A percentile compares a stretch with the other conserved stretches of the same genome.
Evolutionary conservation across 805 yeast species (phyloP).

Genomic region (Wickerhamomyces queroliae): DNA sequence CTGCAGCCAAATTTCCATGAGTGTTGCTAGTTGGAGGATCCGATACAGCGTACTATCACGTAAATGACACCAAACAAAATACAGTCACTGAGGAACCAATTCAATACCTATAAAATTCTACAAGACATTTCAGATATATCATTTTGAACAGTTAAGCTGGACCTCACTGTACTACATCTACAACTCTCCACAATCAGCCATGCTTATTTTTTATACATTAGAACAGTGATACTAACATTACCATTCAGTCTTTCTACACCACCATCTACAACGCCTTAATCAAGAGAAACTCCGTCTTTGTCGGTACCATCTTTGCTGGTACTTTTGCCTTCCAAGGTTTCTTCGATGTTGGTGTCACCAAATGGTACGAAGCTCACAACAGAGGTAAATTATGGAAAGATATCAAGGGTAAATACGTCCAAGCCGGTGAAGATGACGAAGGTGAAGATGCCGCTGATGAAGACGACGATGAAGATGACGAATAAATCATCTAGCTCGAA

Average conservation of each 20-base stretch:
- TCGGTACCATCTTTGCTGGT: conserved; percentile 73
- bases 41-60: no score
- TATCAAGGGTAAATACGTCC: conserved; percentile 52
- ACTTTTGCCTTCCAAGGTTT: conserved; percentile 83
- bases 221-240: conserved; percentile 6
- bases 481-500: conserved; percentile 27
- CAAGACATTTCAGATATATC: no score
- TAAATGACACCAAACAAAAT: no score
- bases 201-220: background rate
- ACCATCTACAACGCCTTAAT: conserved; percentile 59
- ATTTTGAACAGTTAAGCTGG: no score
- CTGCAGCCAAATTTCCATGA: no score
- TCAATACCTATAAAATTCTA: no score
- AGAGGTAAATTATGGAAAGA: conserved; percentile 85
- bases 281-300: conserved; percentile 89
- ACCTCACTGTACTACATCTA: no score
- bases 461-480: conserved; percentile 51
- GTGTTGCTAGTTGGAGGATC: no score
- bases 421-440: conserved; percentile 59
- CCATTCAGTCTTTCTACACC: conserved; percentile 32
- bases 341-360: conserved; percentile 62
- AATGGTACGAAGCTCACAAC: conserved; percentile 74
- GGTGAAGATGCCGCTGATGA: conserved; percentile 38
- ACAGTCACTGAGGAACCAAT: no score
- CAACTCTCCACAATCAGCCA: no score